These are phyloP conservation scores for Trapa incisa DNA, from an alignment of 345 rosid genomes.

Conservation along the genomic window DNA sequence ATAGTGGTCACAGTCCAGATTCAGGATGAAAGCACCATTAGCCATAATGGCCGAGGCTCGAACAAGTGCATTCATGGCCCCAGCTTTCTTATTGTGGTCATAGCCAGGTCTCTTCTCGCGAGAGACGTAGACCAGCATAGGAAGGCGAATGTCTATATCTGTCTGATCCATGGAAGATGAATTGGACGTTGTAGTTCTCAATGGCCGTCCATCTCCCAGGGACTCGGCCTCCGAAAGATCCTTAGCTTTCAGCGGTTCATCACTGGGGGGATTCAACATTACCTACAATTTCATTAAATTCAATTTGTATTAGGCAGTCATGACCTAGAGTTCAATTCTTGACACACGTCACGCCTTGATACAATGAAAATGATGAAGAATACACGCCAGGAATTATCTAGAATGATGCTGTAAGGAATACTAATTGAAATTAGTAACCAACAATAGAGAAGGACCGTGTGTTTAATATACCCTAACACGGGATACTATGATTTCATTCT, in stretches of 20 bases:
- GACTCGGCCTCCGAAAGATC: conserved; percentile 4
- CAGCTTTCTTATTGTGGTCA: conserved; percentile 88
- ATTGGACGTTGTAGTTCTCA: conserved; percentile 6
- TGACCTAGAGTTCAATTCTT: neutral
- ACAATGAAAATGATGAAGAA: too few species aligned
- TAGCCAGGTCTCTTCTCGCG: conserved; percentile 81
- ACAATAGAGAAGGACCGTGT: neutral
- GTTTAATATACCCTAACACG: neutral
- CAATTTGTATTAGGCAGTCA: neutral
- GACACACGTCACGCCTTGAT: too few species aligned
- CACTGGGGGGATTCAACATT: conserved; percentile 59
- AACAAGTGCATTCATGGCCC: conserved; percentile 86
- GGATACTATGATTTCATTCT: neutral
- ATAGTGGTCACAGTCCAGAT: conserved; percentile 82
- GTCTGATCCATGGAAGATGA: conserved; percentile 31
- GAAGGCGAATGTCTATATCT: conserved; percentile 65
- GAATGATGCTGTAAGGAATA: neutral
- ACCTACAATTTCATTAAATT: conserved; percentile 27
- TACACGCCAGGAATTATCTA: too few species aligned
- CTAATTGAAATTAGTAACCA: neutral
- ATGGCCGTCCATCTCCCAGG: neutral
- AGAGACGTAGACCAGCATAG: conserved; percentile 70
- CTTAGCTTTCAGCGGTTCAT: conserved; percentile 28
- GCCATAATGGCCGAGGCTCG: conserved; percentile 79
- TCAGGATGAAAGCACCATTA: conserved; percentile 76